Evolutionary conservation across 2,329 filamentous ascomycete genomes (phyloP), one percentile per base, ranked within the genome.

Genomic region (Venturia pyrina): DNA sequence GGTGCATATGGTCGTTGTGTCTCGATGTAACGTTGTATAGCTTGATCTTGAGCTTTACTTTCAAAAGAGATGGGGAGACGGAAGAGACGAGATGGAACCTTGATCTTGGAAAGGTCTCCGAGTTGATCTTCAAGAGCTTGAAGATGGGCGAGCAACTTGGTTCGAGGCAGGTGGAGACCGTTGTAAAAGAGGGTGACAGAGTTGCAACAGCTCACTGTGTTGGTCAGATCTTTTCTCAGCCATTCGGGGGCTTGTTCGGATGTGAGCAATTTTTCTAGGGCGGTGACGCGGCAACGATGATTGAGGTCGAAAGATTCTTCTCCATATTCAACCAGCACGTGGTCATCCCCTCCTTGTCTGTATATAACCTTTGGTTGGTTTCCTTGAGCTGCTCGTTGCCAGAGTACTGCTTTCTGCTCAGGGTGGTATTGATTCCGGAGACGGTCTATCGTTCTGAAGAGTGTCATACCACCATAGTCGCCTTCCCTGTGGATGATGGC

Each of bases 21-120:
- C 4, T 69, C 68, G 66, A 71, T 73, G 63, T 75, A 74, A 19
- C 73, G 68, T 66, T 71, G 65, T 19, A 71, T 66, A 24, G 66
- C 69, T n/a, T 69, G 69, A 10, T 63, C 44, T 5, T 71, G 66
- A 24, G 67, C 69, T 3, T 69, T 76, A 68, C 71, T 73, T 65
- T 79, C 73, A 67, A 81, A 80, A 5, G 75, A 76, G 37, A 81
- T 72, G 0, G 80, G 80, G 0, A 82, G 73, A 41, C 72, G 74
- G 71, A 81, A 80, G n/a, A 74, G 72, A 5, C 80, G 75, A 53
- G 75, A 78, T 43, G 79, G 78, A 56, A 81, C 73, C 24, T 75
- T 78, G 44, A 76, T 74, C 32, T 72, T 65, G 62, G 73, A 74
- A 40, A 79, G 71, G 64, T 80, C 78, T 17, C 75, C 76, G 3